These are phyloP conservation scores for Triticum turgidum DNA, from an alignment of 176 grass and related monocot species.

Conservation along the genomic window DNA sequence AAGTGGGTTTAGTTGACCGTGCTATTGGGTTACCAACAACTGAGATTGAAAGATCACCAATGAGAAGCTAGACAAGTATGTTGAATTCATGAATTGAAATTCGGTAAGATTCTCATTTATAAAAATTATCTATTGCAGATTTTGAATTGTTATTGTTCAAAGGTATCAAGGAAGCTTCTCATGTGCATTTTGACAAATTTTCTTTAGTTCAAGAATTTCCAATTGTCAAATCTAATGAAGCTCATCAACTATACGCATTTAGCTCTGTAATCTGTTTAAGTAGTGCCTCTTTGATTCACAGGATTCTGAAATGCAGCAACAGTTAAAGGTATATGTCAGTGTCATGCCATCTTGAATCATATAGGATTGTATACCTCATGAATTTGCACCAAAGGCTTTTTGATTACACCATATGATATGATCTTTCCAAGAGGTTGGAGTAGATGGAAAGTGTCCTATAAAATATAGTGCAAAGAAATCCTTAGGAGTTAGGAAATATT, in stretches of 20 bases:
- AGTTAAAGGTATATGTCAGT: not conserved
- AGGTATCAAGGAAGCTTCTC: not conserved
- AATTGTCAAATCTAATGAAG: not conserved
- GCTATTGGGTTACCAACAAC: slow-evolving; percentile 59
- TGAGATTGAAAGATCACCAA: slow-evolving; percentile 67
- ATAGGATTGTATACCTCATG: not conserved
- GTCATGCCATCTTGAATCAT: not conserved
- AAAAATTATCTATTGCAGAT: not conserved
- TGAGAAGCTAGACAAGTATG: slow-evolving; percentile 68
- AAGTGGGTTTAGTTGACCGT: slow-evolving; percentile 54
- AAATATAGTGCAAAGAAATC: not conserved
- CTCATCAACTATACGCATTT: not conserved
- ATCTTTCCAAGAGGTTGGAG: not conserved
- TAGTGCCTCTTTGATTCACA: not conserved
- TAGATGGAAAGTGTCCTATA: not conserved
- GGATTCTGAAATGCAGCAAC: not conserved
- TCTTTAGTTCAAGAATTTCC: not conserved
- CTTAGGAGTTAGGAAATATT: not conserved
- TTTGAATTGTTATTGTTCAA: slow-evolving; percentile 6
- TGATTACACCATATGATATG: not conserved
- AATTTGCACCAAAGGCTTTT: not conserved
- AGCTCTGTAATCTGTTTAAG: not conserved
- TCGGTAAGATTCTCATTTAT: not conserved
- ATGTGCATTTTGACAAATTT: not conserved
- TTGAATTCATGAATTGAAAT: not conserved